Conservation (phyloP, 805 yeast genomes). For the Lipomyces spencermartinsiae region DNA sequence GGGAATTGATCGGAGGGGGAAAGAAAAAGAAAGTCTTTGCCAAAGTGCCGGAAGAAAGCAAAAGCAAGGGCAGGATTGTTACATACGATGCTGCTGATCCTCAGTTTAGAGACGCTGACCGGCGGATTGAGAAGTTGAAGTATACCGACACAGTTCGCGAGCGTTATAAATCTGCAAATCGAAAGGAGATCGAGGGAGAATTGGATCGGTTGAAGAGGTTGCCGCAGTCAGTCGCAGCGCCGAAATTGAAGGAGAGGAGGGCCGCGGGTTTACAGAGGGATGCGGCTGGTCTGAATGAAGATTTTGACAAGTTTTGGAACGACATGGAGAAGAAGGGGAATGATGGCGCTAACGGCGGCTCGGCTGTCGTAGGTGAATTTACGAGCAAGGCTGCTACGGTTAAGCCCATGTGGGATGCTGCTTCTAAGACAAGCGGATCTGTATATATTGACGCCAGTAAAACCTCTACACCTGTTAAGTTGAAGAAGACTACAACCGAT, state of each 20-base stretch:
- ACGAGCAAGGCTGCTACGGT: slow-evolving; percentile 9
- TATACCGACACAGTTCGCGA: slow-evolving; percentile 28
- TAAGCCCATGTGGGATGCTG: not conserved
- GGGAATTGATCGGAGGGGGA: not conserved
- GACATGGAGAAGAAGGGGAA: slow-evolving; percentile 22
- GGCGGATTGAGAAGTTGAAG: slow-evolving; percentile 29
- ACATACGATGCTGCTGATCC: slow-evolving; percentile 29
- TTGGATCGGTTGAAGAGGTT: slow-evolving; percentile 30
- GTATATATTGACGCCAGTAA: not conserved
- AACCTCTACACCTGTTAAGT: not conserved
- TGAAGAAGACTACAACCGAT: not conserved
- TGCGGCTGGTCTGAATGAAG: slow-evolving; percentile 4
- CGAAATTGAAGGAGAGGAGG: slow-evolving; percentile 15
- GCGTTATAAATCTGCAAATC: slow-evolving; percentile 18
- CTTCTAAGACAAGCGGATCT: not conserved
- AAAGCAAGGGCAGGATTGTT: slow-evolving; percentile 11
- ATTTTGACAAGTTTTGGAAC: slow-evolving; percentile 30
- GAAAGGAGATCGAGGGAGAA: slow-evolving; percentile 27
- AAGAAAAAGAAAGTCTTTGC: not conserved
- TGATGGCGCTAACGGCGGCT: not conserved
- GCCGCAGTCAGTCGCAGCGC: slow-evolving; percentile 28
- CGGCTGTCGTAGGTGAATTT: slow-evolving; percentile 3
- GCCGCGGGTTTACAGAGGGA: not conserved
- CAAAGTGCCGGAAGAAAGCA: not conserved
- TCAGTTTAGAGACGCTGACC: slow-evolving; percentile 22